phyloP scores from a whole-genome alignment of 768 basidiomycete genomes.

The Boletus pseudo-olivaceus region DNA sequence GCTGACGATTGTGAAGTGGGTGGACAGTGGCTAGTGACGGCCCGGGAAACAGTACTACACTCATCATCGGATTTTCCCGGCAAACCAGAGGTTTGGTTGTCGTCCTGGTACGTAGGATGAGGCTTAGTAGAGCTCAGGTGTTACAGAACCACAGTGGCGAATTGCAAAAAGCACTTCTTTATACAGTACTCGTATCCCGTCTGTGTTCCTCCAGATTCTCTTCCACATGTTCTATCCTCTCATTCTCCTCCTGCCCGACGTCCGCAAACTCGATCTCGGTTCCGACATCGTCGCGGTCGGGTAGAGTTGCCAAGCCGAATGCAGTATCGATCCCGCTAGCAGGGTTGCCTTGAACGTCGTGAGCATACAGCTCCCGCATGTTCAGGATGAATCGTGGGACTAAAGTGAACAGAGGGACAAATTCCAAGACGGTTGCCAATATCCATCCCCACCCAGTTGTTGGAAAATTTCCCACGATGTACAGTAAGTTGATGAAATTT shows the following conservation, averaged over 20 bases:
- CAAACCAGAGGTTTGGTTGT: no score
- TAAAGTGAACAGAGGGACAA: neutral
- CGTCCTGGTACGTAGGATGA: no score
- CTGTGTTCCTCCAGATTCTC: neutral
- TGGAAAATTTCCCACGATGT: neutral
- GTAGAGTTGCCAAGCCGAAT: neutral
- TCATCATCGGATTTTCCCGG: no score
- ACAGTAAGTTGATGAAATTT: neutral
- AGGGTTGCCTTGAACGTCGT: neutral
- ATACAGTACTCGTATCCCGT: neutral
- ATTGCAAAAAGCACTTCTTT: neutral
- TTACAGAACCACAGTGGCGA: neutral
- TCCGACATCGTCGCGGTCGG: neutral
- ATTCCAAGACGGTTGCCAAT: neutral
- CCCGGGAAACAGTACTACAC: no score
- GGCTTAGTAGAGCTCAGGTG: no score
- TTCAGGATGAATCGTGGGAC: slow-evolving; percentile 4
- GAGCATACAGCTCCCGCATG: slow-evolving; percentile 5
- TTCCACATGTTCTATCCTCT: neutral
- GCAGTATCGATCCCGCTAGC: neutral
- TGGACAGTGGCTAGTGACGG: no score
- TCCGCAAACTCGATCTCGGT: neutral
- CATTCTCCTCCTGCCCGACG: neutral
- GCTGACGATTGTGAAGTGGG: no score
- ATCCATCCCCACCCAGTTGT: neutral